Evolutionary conservation across 2,329 filamentous ascomycete genomes (phyloP).

Genomic region (Colletotrichum sp.): DNA sequence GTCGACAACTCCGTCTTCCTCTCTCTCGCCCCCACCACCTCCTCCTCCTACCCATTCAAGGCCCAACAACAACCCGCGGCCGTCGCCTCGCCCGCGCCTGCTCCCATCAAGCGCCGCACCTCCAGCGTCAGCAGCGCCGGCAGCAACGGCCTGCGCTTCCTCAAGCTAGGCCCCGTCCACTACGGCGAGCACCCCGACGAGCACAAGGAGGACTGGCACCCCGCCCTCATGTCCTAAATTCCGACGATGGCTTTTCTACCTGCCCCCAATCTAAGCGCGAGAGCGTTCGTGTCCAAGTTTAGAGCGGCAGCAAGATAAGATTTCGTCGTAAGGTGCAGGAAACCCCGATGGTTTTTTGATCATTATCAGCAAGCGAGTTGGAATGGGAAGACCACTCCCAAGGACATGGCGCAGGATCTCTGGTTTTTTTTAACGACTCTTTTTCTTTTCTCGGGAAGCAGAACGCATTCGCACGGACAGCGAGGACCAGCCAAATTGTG

Average conservation of each 20-base stretch:
- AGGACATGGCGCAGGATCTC: background rate
- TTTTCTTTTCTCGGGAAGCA: background rate
- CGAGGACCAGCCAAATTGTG: background rate
- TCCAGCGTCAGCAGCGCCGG: slow-evolving; percentile 58
- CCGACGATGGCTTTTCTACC: background rate
- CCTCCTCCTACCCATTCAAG: slow-evolving; percentile 54
- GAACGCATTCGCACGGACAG: background rate
- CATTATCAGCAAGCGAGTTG: slow-evolving; percentile 1
- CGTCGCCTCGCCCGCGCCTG: slow-evolving; percentile 32
- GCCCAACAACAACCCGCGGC: slow-evolving; percentile 37
- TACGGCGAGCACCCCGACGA: slow-evolving; percentile 64
- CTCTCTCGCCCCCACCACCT: slow-evolving; percentile 63
- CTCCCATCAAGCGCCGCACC: slow-evolving; percentile 48
- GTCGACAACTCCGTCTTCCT: slow-evolving; percentile 47
- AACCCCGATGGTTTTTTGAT: background rate
- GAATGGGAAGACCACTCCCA: background rate
- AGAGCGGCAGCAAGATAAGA: background rate
- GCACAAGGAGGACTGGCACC: slow-evolving; percentile 45
- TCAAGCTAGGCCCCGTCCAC: slow-evolving; percentile 70
- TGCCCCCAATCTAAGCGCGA: background rate
- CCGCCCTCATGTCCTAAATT: background rate
- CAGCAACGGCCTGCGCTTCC: slow-evolving; percentile 49
- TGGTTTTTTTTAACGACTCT: background rate
- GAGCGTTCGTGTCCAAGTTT: background rate
- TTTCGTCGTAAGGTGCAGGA: background rate